Percentiles rank a stretch among this genome's conserved stretches.
Conservation (phyloP, 2,329 filamentous ascomycete species). For the Plectosphaerella plurivora region DNA sequence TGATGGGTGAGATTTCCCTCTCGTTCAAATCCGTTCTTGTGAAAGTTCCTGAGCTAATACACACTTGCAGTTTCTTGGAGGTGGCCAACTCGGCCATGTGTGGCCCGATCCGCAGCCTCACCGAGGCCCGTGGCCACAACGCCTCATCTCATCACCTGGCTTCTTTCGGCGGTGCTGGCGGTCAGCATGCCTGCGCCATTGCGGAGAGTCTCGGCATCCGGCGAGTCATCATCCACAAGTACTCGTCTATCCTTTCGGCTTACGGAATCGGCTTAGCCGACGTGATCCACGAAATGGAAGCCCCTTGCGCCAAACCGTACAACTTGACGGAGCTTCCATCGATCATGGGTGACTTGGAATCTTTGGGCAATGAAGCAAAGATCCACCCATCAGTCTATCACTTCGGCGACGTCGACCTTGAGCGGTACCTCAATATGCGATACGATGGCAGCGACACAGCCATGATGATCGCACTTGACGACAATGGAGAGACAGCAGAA, state of each 20-base stretch:
- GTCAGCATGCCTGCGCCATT: slow-evolving; percentile 37
- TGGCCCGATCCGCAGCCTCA: slow-evolving; percentile 27
- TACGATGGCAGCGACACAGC: slow-evolving; percentile 38
- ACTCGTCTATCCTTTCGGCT: slow-evolving; percentile 26
- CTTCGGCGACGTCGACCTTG: slow-evolving; percentile 28
- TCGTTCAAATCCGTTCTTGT: neutral
- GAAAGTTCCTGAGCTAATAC: neutral
- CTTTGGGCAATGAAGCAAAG: slow-evolving; percentile 24
- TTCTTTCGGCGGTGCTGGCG: slow-evolving; percentile 25
- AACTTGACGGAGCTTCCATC: slow-evolving; percentile 8
- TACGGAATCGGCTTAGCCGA: slow-evolving; percentile 36
- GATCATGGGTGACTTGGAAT: slow-evolving; percentile 17
- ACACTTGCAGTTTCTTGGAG: slow-evolving; percentile 20
- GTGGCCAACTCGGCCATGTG: slow-evolving; percentile 31
- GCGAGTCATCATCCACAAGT: slow-evolving; percentile 30
- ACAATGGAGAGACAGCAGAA: slow-evolving; percentile 12
- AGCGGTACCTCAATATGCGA: slow-evolving; percentile 38
- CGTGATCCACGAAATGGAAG: slow-evolving; percentile 26
- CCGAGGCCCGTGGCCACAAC: slow-evolving; percentile 28
- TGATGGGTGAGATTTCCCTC: slow-evolving; percentile 32
- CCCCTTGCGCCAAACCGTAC: slow-evolving; percentile 20
- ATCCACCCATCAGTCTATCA: slow-evolving; percentile 21
- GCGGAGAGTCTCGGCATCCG: slow-evolving; percentile 29
- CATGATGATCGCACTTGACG: slow-evolving; percentile 28
- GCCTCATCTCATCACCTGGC: slow-evolving; percentile 28